Evolutionary conservation across 805 yeast genomes (phyloP).

Genomic region (Geotrichum ghanense): DNA sequence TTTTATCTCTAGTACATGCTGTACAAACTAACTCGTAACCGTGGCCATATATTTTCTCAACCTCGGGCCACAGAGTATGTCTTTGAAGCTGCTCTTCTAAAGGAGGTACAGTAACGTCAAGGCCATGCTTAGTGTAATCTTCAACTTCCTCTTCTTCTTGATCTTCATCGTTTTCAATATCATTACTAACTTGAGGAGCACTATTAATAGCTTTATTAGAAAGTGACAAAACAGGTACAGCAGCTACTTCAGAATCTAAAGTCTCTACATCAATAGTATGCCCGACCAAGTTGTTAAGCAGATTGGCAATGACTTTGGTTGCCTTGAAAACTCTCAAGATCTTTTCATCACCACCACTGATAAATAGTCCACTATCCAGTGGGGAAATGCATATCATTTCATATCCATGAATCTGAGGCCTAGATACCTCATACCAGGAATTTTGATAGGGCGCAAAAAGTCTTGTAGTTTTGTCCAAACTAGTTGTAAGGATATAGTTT

Average conservation of each 20-base stretch:
- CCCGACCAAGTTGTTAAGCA: conserved; percentile 46
- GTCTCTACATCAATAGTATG: conserved; percentile 23
- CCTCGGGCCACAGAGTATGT: conserved; percentile 88
- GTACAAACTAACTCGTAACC: conserved; percentile 87
- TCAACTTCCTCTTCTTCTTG: conserved; percentile 24
- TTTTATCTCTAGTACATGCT: conserved; percentile 54
- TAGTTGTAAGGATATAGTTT: conserved; percentile 59
- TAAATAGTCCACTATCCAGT: conserved; percentile 50
- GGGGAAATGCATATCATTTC: conserved; percentile 79
- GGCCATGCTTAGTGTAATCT: conserved; percentile 11
- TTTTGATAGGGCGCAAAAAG: conserved; percentile 55
- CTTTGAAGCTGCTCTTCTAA: conserved; percentile 86
- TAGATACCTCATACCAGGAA: conserved; percentile 83
- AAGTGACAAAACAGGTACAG: conserved; percentile 85
- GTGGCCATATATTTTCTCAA: conserved; percentile 92
- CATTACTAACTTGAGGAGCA: conserved; percentile 14
- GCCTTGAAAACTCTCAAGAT: conserved; percentile 78
- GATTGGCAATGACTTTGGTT: conserved; percentile 63
- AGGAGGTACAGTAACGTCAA: conserved; percentile 42
- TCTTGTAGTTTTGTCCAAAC: conserved; percentile 90
- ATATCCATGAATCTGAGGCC: conserved; percentile 98
- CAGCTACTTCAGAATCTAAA: conserved; percentile 67
- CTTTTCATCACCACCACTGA: conserved; percentile 95
- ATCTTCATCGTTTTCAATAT: conserved; percentile 33
- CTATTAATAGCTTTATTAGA: conserved; percentile 54